Conservation (phyloP, 1,284 basidiomycete genomes). For the Marasmius oreades region DNA sequence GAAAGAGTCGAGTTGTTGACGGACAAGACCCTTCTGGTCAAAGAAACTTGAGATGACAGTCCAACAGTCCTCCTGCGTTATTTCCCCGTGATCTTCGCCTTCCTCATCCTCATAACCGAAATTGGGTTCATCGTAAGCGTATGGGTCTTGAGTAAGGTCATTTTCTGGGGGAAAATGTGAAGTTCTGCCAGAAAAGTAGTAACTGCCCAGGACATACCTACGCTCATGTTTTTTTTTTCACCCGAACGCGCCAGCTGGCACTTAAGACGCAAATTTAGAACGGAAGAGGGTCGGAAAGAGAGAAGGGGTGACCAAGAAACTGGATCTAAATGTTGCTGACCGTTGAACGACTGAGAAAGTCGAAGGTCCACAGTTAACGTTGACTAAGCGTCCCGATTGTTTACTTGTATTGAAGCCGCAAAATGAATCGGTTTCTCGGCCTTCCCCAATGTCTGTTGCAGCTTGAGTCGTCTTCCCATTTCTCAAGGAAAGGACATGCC, state of each 20-base stretch:
- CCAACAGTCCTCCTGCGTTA: slow-evolving; percentile 95
- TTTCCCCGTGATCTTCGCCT: slow-evolving; percentile 68
- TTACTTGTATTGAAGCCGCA: background rate
- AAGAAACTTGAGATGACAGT: slow-evolving; percentile 96
- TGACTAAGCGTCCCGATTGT: background rate
- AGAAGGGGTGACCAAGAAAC: background rate
- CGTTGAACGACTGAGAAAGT: background rate
- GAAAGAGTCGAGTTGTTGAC: slow-evolving; percentile 97
- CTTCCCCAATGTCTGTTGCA: slow-evolving; percentile 28
- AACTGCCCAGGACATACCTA: slow-evolving; percentile 39
- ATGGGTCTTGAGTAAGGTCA: slow-evolving; percentile 45
- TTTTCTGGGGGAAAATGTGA: slow-evolving; percentile 34
- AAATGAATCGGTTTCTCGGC: background rate
- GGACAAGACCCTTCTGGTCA: slow-evolving; percentile 94
- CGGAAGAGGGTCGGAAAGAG: no score
- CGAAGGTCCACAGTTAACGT: background rate
- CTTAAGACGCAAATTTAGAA: background rate
- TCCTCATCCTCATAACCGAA: slow-evolving; percentile 60
- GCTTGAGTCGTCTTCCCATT: slow-evolving; percentile 22
- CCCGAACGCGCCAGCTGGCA: background rate
- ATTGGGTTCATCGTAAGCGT: slow-evolving; percentile 54
- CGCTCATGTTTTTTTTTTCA: slow-evolving; percentile 39
- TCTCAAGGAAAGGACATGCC: slow-evolving; percentile 10
- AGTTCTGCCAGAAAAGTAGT: slow-evolving; percentile 1
- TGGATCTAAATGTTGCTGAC: background rate